Percentiles rank a stretch among this genome's conserved stretches.
phyloP scores from a whole-genome alignment of 345 rosid species.

The Jatropha curcas region DNA sequence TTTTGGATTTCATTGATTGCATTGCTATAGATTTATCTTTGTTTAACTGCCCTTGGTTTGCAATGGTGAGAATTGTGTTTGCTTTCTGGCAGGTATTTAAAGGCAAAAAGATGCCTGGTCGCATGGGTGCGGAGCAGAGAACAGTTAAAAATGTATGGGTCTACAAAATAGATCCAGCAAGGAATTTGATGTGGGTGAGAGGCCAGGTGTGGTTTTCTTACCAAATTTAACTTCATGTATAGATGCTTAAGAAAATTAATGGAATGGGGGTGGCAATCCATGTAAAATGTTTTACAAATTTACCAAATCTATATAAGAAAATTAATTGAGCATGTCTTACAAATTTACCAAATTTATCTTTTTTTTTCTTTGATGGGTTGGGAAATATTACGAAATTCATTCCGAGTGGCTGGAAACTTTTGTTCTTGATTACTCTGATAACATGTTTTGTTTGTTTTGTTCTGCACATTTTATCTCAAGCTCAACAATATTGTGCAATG shows the following conservation, averaged over 20 bases:
- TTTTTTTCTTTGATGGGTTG: not conserved
- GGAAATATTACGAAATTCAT: not conserved
- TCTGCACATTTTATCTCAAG: not conserved
- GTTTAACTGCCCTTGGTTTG: slow-evolving; percentile 4
- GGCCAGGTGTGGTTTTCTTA: slow-evolving; percentile 72
- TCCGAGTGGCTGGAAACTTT: not conserved
- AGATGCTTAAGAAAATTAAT: slow-evolving; percentile 2
- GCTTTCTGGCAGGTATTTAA: slow-evolving; percentile 65
- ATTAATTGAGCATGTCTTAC: no score
- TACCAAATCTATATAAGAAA: no score
- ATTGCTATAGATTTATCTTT: not conserved
- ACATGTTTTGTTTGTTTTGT: not conserved
- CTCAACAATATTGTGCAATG: not conserved
- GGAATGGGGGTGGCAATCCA: not conserved
- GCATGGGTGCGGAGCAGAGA: slow-evolving; percentile 84
- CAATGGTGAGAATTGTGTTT: slow-evolving; percentile 13
- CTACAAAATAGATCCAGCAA: slow-evolving; percentile 82
- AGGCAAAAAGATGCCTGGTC: slow-evolving; percentile 95
- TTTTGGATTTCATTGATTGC: not conserved
- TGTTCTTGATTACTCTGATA: not conserved
- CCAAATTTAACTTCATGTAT: slow-evolving; percentile 1
- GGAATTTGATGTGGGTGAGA: slow-evolving; percentile 92
- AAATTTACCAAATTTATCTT: no score
- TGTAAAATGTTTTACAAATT: not conserved
- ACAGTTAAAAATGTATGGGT: slow-evolving; percentile 94